Evolutionary conservation across 306 rosid genomes (phyloP).

Genomic region (Cicer judaicum): DNA sequence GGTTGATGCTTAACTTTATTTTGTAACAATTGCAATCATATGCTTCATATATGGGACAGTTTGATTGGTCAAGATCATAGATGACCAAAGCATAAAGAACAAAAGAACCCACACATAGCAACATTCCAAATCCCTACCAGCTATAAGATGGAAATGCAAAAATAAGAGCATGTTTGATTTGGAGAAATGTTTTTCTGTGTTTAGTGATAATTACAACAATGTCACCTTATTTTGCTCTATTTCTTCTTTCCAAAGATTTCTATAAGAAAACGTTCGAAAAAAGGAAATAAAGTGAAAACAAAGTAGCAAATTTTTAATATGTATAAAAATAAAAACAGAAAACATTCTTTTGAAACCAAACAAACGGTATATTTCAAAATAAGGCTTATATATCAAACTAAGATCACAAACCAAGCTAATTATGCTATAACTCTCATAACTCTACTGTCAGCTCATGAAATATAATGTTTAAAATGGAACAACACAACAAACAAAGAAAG

Average conservation of each 20-base stretch:
- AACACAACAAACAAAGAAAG: background rate
- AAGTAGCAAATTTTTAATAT: background rate
- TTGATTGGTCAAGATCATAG: constrained; percentile 11
- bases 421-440: background rate
- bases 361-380: constrained; percentile 21
- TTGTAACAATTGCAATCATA: constrained; percentile 19
- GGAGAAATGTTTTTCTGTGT: background rate
- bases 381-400: constrained; percentile 1
- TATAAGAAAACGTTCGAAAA: background rate
- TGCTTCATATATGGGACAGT: background rate
- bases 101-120: constrained; percentile 8
- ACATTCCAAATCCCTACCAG: constrained; percentile 29
- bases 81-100: constrained; percentile 16
- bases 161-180: constrained; percentile 9
- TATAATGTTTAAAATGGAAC: background rate
- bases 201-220: background rate
- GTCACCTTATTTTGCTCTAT: background rate
- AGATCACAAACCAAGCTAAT: constrained; percentile 9
- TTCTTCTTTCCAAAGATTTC: background rate
- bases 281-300: background rate
- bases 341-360: background rate
- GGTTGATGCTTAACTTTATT: background rate
- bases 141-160: background rate
- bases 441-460: background rate
- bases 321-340: background rate